These are phyloP conservation scores for Phtheirospermum japonicum DNA, from an alignment of 257 asterid species.

Conservation along the genomic window DNA sequence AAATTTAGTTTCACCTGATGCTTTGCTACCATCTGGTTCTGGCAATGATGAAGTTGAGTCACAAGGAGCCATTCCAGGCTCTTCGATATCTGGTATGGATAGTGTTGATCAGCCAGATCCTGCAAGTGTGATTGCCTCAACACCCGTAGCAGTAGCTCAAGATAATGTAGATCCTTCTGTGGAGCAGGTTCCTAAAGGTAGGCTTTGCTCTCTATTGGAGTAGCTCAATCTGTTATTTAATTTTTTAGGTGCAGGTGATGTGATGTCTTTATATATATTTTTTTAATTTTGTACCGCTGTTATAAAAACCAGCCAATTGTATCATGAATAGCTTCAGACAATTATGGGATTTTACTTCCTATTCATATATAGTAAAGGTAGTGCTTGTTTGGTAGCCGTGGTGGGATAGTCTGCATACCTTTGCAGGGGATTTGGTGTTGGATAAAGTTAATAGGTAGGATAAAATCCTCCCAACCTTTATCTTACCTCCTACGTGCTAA, in stretches of 20 bases:
- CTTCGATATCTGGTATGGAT: conserved; percentile 33
- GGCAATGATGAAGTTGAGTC: conserved; percentile 27
- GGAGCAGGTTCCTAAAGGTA: conserved; percentile 31
- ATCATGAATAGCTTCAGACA: too few species aligned
- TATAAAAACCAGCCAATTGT: too few species aligned
- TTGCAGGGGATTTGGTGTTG: conserved; percentile 1
- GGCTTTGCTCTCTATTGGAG: neutral
- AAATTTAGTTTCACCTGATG: conserved; percentile 32
- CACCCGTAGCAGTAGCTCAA: conserved; percentile 31
- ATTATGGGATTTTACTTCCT: too few species aligned
- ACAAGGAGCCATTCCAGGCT: conserved; percentile 22
- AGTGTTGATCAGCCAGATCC: conserved; percentile 34
- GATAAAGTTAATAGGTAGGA: neutral
- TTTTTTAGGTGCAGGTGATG: too few species aligned
- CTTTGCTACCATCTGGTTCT: conserved; percentile 40
- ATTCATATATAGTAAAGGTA: neutral
- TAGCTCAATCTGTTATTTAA: too few species aligned
- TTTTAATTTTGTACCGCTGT: too few species aligned
- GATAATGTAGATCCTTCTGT: conserved; percentile 30
- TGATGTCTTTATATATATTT: too few species aligned
- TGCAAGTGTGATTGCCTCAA: conserved; percentile 32
- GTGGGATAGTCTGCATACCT: neutral
- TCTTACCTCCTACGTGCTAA: neutral
- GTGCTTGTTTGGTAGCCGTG: neutral
- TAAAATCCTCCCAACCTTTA: neutral